Evolutionary conservation across 2,329 filamentous ascomycete species (phyloP).

Genomic region (Diplodia sapinea): DNA sequence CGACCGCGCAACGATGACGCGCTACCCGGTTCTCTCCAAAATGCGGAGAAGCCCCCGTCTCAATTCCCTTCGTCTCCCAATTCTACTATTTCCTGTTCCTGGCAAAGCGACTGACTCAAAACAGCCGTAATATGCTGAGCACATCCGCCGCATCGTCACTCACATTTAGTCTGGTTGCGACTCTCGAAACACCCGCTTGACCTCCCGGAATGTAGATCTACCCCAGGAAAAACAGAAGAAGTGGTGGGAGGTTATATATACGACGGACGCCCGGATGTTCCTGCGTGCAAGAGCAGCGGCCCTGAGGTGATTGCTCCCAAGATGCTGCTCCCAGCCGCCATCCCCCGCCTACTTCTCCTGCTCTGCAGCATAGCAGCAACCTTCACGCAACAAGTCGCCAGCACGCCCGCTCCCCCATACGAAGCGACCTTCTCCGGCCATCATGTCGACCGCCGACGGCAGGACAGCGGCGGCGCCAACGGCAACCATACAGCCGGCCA

Average conservation of each 20-base stretch:
- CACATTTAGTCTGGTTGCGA: slow-evolving; percentile 19
- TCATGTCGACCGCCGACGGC: slow-evolving; percentile 18
- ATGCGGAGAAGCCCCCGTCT: slow-evolving; percentile 11
- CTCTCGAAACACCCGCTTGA: slow-evolving; percentile 15
- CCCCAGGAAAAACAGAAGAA: not conserved
- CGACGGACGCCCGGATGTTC: not conserved
- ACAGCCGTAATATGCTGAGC: not conserved
- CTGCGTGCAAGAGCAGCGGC: not conserved
- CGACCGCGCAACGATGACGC: slow-evolving; percentile 1
- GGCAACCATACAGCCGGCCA: slow-evolving; percentile 47
- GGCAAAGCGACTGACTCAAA: slow-evolving; percentile 8
- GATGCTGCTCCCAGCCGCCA: not conserved
- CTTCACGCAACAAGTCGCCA: not conserved
- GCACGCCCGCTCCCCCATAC: not conserved
- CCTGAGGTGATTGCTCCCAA: not conserved
- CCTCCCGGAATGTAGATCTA: slow-evolving; percentile 3
- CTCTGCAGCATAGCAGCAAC: not conserved
- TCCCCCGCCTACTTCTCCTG: not conserved
- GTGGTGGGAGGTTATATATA: not conserved
- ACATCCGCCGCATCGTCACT: not conserved
- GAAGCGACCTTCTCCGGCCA: not conserved
- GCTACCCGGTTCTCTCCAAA: not conserved
- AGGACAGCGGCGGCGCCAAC: not conserved
- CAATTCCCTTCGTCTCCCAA: not conserved
- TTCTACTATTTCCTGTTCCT: slow-evolving; percentile 12